Conservation (phyloP, 306 rosid species). For the Geum urbanum region DNA sequence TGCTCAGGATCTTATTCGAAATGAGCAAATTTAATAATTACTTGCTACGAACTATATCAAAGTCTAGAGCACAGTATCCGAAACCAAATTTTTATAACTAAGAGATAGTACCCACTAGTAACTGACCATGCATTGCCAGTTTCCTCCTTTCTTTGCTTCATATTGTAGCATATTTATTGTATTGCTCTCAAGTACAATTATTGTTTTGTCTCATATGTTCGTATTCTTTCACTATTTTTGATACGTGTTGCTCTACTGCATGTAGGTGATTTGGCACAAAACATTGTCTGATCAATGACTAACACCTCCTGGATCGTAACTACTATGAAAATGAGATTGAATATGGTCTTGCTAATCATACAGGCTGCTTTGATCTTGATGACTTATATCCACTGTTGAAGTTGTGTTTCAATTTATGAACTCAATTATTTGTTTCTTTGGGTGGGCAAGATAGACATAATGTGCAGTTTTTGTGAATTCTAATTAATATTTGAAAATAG, state of each 20-base stretch:
- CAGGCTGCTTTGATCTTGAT: conserved; percentile 2
- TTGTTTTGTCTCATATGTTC: background rate
- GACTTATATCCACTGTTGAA: background rate
- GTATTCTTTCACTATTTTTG: background rate
- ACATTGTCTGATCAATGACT: background rate
- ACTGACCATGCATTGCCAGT: background rate
- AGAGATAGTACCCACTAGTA: conserved; percentile 3
- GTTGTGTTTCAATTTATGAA: background rate
- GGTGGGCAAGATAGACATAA: background rate
- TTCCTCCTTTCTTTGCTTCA: background rate
- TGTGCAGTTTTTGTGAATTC: background rate
- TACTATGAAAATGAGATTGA: background rate
- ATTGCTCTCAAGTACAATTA: background rate
- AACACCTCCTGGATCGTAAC: background rate
- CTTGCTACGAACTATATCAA: background rate
- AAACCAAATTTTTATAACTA: background rate
- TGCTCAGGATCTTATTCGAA: background rate
- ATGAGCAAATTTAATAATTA: background rate
- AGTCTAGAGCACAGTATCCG: background rate
- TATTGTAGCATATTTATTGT: background rate
- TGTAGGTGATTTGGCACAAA: background rate
- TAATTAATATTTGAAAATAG: background rate
- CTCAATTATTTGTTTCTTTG: background rate
- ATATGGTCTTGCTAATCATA: background rate
- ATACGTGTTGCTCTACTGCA: conserved; percentile 11